phyloP scores from a whole-genome alignment of 768 basidiomycete genomes.

The Gymnopilus junonius region DNA sequence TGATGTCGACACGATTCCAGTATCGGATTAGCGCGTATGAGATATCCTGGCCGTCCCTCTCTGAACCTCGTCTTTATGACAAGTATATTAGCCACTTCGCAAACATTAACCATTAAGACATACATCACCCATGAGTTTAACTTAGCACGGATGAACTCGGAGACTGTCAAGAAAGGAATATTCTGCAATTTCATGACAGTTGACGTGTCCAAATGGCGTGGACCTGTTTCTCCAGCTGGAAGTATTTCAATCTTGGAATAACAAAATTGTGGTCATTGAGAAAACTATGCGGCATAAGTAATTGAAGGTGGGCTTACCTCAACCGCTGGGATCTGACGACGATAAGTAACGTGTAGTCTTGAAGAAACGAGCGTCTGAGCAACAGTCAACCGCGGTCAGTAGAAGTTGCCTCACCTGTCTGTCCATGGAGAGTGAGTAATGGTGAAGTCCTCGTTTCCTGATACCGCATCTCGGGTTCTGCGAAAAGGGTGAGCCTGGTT shows the following conservation, averaged over 20 bases:
- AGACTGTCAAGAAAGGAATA: slow-evolving; percentile 82
- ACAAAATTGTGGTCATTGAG: slow-evolving; percentile 12
- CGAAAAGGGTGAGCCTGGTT: slow-evolving; percentile 72
- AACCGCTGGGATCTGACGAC: slow-evolving; percentile 75
- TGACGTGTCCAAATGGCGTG: slow-evolving; percentile 68
- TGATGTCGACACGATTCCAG: slow-evolving; percentile 85
- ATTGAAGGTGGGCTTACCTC: slow-evolving; percentile 53
- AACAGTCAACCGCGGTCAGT: slow-evolving; percentile 2
- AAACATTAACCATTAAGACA: slow-evolving; percentile 29
- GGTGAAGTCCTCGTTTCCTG: slow-evolving; percentile 66
- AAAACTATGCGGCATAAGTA: slow-evolving; percentile 1
- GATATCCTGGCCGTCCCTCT: slow-evolving; percentile 81
- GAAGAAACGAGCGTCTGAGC: slow-evolving; percentile 11
- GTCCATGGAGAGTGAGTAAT: slow-evolving; percentile 84
- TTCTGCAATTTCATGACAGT: slow-evolving; percentile 72
- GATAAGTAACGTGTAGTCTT: slow-evolving; percentile 78
- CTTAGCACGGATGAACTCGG: slow-evolving; percentile 87
- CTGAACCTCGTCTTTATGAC: slow-evolving; percentile 60
- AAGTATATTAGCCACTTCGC: slow-evolving; percentile 19
- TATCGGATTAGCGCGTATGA: slow-evolving; percentile 69
- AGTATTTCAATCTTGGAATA: slow-evolving; percentile 75
- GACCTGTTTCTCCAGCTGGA: slow-evolving; percentile 81
- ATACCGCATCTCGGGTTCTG: slow-evolving; percentile 76
- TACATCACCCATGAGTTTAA: slow-evolving; percentile 84
- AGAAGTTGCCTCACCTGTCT: slow-evolving; percentile 60